These are phyloP conservation scores for Larix sibirica DNA, from an alignment of 83 land plant species.

Conservation along the genomic window DNA sequence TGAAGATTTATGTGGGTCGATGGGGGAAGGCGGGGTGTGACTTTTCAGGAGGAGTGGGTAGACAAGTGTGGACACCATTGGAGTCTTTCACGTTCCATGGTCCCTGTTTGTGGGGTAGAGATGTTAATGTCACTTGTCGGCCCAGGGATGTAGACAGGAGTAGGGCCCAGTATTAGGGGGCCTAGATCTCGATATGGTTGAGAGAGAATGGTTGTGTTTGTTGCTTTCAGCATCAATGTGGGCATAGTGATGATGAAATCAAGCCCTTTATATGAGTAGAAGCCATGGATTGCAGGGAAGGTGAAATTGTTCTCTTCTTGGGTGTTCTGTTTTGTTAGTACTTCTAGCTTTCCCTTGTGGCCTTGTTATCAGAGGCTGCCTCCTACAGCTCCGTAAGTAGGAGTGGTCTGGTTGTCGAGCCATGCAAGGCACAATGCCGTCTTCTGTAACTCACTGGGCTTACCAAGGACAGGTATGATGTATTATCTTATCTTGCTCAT, in stretches of 20 bases:
- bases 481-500: not conserved
- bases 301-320: conserved; percentile 1
- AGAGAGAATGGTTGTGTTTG: not conserved
- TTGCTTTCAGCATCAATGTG: not conserved
- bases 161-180: too few species aligned
- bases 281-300: not conserved
- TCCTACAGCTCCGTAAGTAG: not conserved
- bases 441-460: not conserved
- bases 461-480: conserved; percentile 14
- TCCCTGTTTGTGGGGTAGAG: conserved; percentile 3
- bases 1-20: conserved; percentile 4
- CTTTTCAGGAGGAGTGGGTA: conserved; percentile 13
- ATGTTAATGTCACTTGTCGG: conserved; percentile 16
- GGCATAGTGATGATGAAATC: not conserved
- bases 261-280: not conserved
- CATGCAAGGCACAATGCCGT: not conserved
- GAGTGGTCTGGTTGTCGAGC: not conserved
- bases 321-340: not conserved
- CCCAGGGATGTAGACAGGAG: not conserved
- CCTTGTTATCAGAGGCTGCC: conserved; percentile 2
- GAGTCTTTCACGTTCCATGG: conserved; percentile 7
- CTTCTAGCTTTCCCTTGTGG: not conserved
- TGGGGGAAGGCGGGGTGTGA: conserved; percentile 3
- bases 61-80: conserved; percentile 12
- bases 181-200: not conserved